Evolutionary conservation across 805 yeast genomes (phyloP), one percentile per base, ranked within the genome.

Genomic region (Cyberlindnera maclurae): DNA sequence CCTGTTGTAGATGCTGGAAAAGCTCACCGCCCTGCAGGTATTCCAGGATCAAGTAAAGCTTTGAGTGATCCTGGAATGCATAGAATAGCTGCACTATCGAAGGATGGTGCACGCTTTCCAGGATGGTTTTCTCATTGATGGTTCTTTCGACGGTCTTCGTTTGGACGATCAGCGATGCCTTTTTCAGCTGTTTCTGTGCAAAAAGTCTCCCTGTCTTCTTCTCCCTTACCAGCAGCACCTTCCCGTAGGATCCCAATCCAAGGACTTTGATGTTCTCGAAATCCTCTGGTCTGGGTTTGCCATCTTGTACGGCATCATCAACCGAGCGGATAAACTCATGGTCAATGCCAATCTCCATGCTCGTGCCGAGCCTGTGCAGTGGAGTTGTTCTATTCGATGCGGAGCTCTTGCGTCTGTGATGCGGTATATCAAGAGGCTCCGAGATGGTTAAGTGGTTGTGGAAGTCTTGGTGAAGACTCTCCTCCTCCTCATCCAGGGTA

Each of bases 1-100:
- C 97, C 55, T 86, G 83, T 65, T 93, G 97, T 58, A 93, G 69
- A 64, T 93, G 96, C 86, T 94, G 87, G 58, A 87, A 87, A 28
- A 87, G 59, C 57, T 87, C 96, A 17, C 96, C 96, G 7, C 96
- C 96, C 37, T 85, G 89, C 13, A 89, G 77, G 55, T 82, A 87
- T 56, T 87, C 94, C 34, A 87, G 59, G 24, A 85, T 68, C 33
- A 87, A 55, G 54, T 87, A 88, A 27, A 88, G 73, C 54, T 82
- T 84, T 38, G 77, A 73, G 39, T 72, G 64, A 53, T 88, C 96
- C 59, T 88, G 96, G 44, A 87, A 72, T 0, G 96, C 89, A 51
- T 83, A 87, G 54, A 73, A 85, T 17, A 87, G 65, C 56, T 81
- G 81, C 16, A 86, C 95, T 43, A 87, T 84, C 51, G 81, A 82